Conservation (phyloP, 2,329 filamentous ascomycete genomes). For the Exophiala dermatitidis region DNA sequence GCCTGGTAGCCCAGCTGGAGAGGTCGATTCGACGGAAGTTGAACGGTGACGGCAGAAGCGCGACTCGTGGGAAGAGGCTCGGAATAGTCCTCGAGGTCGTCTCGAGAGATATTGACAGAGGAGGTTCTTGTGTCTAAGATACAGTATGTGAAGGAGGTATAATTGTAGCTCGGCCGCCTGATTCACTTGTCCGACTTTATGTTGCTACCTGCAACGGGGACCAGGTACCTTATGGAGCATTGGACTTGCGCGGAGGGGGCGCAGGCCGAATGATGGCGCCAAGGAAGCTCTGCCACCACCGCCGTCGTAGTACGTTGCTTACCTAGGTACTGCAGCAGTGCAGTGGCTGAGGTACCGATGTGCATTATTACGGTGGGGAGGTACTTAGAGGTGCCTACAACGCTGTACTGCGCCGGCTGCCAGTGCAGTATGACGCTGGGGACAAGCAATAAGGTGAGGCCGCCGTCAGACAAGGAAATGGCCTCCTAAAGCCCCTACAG, state of each 20-base stretch:
- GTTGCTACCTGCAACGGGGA: slow-evolving; percentile 4
- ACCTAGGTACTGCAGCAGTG: not conserved
- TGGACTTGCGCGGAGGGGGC: not conserved
- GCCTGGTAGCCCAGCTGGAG: not conserved
- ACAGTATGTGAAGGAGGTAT: too few species aligned
- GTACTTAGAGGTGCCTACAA: too few species aligned
- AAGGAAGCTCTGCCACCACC: not conserved
- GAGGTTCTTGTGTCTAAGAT: too few species aligned
- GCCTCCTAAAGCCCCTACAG: too few species aligned
- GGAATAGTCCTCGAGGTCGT: too few species aligned
- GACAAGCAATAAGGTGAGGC: not conserved
- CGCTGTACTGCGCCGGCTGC: too few species aligned
- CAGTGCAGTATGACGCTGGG: not conserved
- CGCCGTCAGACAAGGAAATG: too few species aligned
- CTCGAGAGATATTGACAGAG: too few species aligned
- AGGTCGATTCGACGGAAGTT: not conserved
- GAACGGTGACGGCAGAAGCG: not conserved
- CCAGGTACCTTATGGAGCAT: not conserved
- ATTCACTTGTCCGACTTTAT: not conserved
- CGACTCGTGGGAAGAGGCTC: not conserved
- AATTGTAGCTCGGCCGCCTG: too few species aligned
- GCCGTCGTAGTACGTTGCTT: not conserved
- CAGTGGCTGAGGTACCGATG: too few species aligned
- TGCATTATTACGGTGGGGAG: too few species aligned
- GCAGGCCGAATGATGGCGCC: slow-evolving; percentile 1